A percentile compares a stretch with the other conserved stretches of the same genome.
These are phyloP conservation scores for Acanthochlamys bracteata DNA, from an alignment of 106 monocot genomes.

Conservation along the genomic window DNA sequence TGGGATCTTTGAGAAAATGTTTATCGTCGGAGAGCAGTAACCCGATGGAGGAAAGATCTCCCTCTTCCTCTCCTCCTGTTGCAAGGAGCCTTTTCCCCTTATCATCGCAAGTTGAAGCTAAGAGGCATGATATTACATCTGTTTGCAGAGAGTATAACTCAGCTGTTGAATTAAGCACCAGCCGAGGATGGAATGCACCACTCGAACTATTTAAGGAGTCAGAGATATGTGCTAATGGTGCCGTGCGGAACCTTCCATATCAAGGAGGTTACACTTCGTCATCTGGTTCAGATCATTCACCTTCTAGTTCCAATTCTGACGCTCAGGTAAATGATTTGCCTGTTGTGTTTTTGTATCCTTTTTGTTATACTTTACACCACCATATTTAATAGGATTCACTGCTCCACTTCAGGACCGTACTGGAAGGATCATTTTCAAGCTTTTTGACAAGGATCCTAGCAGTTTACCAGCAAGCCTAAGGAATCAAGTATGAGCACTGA, in stretches of 20 bases:
- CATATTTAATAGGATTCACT: too few relatives aligned
- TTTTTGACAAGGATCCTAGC: constrained; percentile 90
- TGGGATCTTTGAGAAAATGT: constrained; percentile 52
- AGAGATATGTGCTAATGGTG: constrained; percentile 19
- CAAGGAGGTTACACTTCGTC: constrained; percentile 41
- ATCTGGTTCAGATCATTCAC: constrained; percentile 85
- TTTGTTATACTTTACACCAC: background rate
- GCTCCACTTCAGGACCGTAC: constrained; percentile 66
- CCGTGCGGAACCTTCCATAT: constrained; percentile 13
- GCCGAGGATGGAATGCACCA: constrained; percentile 27
- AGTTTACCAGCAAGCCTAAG: constrained; percentile 61
- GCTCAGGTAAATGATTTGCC: constrained; percentile 39
- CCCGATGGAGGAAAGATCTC: constrained; percentile 69
- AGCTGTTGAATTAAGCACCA: constrained; percentile 42
- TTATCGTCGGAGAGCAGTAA: constrained; percentile 84
- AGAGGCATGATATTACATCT: constrained; percentile 17
- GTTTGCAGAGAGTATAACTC: constrained; percentile 33
- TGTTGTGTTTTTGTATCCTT: background rate
- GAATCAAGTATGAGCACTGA: constrained; percentile 37
- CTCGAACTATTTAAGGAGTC: constrained; percentile 40
- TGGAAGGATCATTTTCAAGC: constrained; percentile 79
- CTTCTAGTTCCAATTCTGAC: constrained; percentile 76
- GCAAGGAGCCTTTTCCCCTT: constrained; percentile 67
- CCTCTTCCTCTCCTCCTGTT: constrained; percentile 73
- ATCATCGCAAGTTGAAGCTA: constrained; percentile 26